Evolutionary conservation across 1,284 basidiomycete genomes (phyloP).

Genomic region (Kalmanozyma brasiliensis): DNA sequence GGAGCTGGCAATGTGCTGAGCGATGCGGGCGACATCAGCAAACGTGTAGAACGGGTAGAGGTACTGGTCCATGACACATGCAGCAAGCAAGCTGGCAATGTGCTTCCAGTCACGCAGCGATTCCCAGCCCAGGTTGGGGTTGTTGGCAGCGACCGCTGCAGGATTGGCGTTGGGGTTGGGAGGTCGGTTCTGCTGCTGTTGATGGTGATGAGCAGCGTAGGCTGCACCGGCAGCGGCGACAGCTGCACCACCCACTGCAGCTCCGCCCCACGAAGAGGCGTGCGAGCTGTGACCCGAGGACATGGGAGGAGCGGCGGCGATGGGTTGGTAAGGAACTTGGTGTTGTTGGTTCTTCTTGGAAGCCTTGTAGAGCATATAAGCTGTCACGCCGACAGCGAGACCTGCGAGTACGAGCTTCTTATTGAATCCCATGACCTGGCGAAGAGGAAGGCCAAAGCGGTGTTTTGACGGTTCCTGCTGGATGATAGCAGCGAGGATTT

Average conservation of each 20-base stretch:
- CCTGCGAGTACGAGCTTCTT: conserved; percentile 60
- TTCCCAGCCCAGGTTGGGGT: conserved; percentile 45
- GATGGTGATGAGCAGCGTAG: conserved; percentile 34
- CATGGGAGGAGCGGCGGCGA: conserved; percentile 12
- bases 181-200: conserved; percentile 16
- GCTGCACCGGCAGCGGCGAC: conserved; percentile 46
- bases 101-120: conserved; percentile 45
- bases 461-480: neutral
- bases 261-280: conserved; percentile 24
- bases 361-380: conserved; percentile 52
- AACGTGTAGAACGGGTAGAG: conserved; percentile 62
- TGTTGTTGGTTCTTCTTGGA: conserved; percentile 54
- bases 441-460: neutral
- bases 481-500: neutral
- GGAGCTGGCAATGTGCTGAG: conserved; percentile 47
- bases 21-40: conserved; percentile 38
- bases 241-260: conserved; percentile 38
- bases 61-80: conserved; percentile 57
- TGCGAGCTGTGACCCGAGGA: conserved; percentile 22
- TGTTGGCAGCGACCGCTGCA: conserved; percentile 12
- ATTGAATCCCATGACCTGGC: conserved; percentile 52
- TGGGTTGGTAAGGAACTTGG: conserved; percentile 4
- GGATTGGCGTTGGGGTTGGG: conserved; percentile 4
- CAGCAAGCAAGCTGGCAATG: conserved; percentile 54
- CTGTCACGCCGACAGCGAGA: conserved; percentile 54